A percentile compares a stretch with the other conserved stretches of the same genome.
These are phyloP conservation scores for Eucalyptus albens DNA, from an alignment of 345 rosid genomes.

Conservation along the genomic window DNA sequence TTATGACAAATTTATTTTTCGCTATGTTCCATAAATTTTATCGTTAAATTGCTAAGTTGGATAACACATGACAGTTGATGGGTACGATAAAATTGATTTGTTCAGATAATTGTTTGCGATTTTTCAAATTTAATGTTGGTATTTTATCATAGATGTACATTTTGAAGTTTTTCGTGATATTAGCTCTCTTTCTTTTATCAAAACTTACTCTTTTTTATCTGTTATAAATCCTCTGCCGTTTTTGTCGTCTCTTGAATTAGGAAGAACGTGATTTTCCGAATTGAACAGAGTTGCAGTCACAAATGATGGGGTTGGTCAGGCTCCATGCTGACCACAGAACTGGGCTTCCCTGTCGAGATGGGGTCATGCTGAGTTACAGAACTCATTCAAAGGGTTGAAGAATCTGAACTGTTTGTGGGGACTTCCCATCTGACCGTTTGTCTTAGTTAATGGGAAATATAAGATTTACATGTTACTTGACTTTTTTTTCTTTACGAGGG, in stretches of 20 bases:
- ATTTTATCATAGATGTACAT: no score
- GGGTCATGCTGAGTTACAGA: not conserved
- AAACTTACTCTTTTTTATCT: not conserved
- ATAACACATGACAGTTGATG: fast-evolving
- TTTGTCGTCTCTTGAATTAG: not conserved
- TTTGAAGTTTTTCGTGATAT: fast-evolving
- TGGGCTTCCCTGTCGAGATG: not conserved
- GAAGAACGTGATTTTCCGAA: not conserved
- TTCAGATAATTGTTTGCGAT: no score
- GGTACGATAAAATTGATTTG: no score
- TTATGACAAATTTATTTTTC: fast-evolving
- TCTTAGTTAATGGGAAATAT: not conserved
- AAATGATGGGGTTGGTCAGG: not conserved
- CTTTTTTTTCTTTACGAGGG: not conserved
- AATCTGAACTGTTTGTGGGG: not conserved
- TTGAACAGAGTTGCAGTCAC: not conserved
- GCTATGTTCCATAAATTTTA: no score
- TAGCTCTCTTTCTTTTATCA: no score
- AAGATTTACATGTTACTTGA: not conserved
- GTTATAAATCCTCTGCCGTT: not conserved
- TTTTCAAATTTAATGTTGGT: no score
- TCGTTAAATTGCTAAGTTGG: fast-evolving
- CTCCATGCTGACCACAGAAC: not conserved
- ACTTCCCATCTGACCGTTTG: not conserved
- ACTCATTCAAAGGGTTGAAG: not conserved